phyloP scores from a whole-genome alignment of 176 grass and related monocot genomes.

The Saccharum officinarum region DNA sequence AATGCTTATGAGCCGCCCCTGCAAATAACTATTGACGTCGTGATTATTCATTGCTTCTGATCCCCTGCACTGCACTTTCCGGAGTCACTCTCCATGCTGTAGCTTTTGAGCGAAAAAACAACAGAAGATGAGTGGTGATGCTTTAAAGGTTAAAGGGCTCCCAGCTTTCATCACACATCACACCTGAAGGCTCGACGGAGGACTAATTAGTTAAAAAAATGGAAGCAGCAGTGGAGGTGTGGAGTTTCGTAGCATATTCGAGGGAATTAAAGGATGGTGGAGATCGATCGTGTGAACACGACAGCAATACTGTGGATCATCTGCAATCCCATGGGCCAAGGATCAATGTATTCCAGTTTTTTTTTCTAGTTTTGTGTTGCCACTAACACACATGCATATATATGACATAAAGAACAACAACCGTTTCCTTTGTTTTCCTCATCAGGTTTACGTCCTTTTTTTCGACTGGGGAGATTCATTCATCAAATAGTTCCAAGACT shows the following conservation, averaged over 20 bases:
- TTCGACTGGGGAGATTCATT: too few relatives aligned
- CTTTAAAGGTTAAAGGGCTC: neutral
- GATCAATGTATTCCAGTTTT: neutral
- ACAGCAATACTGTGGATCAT: neutral
- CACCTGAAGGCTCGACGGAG: neutral
- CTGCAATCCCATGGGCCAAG: neutral
- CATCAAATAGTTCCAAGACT: too few relatives aligned
- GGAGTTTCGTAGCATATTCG: neutral
- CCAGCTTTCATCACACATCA: neutral
- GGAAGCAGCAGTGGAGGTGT: neutral
- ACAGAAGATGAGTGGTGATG: neutral
- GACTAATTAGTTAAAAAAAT: neutral
- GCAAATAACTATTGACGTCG: too few relatives aligned
- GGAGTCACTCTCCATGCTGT: neutral
- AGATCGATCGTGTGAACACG: neutral
- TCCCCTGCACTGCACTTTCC: neutral
- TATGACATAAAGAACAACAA: too few relatives aligned
- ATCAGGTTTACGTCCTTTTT: too few relatives aligned
- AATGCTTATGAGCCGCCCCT: too few relatives aligned
- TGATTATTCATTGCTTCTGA: neutral
- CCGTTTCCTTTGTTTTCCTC: too few relatives aligned
- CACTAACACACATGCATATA: too few relatives aligned
- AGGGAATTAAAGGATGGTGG: neutral
- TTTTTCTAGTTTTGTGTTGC: neutral
- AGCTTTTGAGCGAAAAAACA: neutral